A percentile compares a stretch with the other conserved stretches of the same genome.
Evolutionary conservation across 768 basidiomycete genomes (phyloP).

Genomic region (Sarcodon sp.): DNA sequence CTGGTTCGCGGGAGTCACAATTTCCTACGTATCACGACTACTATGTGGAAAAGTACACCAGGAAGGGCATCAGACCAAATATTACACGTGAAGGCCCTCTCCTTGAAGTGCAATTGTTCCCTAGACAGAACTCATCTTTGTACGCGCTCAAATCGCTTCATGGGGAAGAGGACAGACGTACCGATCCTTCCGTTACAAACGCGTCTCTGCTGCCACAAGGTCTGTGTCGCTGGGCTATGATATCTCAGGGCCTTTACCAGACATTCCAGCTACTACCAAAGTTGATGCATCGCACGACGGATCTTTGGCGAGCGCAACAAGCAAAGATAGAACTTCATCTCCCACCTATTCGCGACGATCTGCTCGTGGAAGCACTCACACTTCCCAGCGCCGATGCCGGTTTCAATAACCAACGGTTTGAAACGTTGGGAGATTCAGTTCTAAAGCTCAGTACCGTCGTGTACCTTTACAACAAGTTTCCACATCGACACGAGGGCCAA

Average conservation of each 20-base stretch:
- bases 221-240: conserved; percentile 39
- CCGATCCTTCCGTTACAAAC: not conserved
- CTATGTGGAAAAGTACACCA: conserved; percentile 40
- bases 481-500: conserved; percentile 75
- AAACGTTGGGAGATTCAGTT: conserved; percentile 80
- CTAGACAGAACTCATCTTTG: conserved; percentile 23
- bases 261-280: conserved; percentile 51
- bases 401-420: conserved; percentile 76
- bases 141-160: not conserved
- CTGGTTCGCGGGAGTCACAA: conserved; percentile 33
- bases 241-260: conserved; percentile 35
- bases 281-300: conserved; percentile 53
- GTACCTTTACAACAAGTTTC: conserved; percentile 65
- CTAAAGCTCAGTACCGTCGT: conserved; percentile 67
- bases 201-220: conserved; percentile 18
- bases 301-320: conserved; percentile 44
- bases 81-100: conserved; percentile 49
- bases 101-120: conserved; percentile 37
- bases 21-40: conserved; percentile 46
- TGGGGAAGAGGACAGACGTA: not conserved
- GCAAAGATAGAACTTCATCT: conserved; percentile 43
- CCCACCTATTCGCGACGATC: conserved; percentile 41
- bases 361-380: conserved; percentile 64
- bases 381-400: conserved; percentile 49
- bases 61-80: conserved; percentile 23